phyloP scores from a whole-genome alignment of 1,284 basidiomycete genomes.

The Pisolithus thermaeus region DNA sequence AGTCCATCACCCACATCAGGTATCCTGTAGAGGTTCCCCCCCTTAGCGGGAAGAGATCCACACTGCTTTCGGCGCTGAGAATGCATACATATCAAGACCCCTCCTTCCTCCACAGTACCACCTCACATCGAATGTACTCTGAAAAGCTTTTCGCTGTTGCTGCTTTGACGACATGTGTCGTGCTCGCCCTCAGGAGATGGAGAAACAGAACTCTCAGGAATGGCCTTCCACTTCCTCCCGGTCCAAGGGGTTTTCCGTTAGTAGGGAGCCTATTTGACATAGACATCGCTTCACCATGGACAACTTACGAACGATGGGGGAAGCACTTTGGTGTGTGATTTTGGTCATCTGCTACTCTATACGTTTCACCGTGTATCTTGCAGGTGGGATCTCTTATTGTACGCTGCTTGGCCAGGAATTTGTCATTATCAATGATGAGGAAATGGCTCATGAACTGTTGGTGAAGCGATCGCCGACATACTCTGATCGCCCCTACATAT shows the following conservation, averaged over 20 bases:
- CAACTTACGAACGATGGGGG: conserved; percentile 22
- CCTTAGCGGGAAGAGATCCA: too few relatives aligned
- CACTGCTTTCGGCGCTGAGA: too few relatives aligned
- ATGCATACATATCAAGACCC: too few relatives aligned
- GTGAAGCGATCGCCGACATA: conserved; percentile 26
- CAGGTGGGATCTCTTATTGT: conserved; percentile 26
- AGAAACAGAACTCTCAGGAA: not conserved
- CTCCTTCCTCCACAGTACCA: too few relatives aligned
- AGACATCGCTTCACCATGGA: conserved; percentile 22
- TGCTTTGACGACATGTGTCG: not conserved
- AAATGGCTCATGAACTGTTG: conserved; percentile 23
- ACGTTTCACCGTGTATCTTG: not conserved
- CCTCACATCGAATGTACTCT: not conserved
- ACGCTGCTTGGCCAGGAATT: conserved; percentile 21
- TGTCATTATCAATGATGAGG: conserved; percentile 23
- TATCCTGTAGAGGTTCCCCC: too few relatives aligned
- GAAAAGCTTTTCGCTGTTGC: not conserved
- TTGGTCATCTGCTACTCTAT: not conserved
- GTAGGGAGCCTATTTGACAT: conserved; percentile 18
- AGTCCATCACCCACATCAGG: too few relatives aligned
- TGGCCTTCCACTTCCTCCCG: conserved; percentile 17
- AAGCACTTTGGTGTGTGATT: not conserved
- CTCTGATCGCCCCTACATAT: conserved; percentile 23
- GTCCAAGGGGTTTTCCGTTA: conserved; percentile 20
- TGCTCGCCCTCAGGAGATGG: not conserved